Evolutionary conservation across 169 alveolate genomes (phyloP).

Genomic region (Babesia gibsoni): DNA sequence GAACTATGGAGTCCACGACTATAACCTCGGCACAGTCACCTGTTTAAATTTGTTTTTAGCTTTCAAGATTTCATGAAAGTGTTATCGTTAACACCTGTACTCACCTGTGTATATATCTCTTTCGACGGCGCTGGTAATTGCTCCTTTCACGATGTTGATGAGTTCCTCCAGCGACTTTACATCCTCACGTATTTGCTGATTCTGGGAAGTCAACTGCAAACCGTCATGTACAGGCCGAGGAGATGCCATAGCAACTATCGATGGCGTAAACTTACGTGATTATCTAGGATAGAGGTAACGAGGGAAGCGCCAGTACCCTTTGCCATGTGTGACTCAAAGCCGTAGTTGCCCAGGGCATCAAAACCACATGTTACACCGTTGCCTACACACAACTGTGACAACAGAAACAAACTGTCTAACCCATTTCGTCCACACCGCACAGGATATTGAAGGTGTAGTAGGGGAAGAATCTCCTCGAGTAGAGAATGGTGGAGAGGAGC

Average conservation of each 20-base stretch:
- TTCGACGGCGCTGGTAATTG: conserved; percentile 89
- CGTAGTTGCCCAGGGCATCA: conserved; percentile 92
- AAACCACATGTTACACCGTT: conserved; percentile 86
- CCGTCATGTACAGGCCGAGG: too few species aligned
- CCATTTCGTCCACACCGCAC: conserved; percentile 84
- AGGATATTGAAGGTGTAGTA: conserved; percentile 89
- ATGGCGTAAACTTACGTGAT: conserved; percentile 46
- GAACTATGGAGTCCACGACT: conserved; percentile 49
- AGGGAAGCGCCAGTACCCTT: conserved; percentile 89
- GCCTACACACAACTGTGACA: conserved; percentile 11
- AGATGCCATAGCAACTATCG: not conserved
- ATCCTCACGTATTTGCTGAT: conserved; percentile 35
- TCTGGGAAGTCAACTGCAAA: conserved; percentile 72
- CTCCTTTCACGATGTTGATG: conserved; percentile 86
- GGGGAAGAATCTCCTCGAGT: conserved; percentile 91
- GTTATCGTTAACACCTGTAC: not conserved
- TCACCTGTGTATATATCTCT: conserved; percentile 92
- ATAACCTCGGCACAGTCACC: conserved; percentile 66
- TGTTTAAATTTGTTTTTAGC: not conserved
- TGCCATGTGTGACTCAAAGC: conserved; percentile 82
- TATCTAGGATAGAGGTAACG: conserved; percentile 87
- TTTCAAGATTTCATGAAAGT: not conserved
- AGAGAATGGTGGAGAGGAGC: conserved; percentile 85
- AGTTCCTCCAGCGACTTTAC: conserved; percentile 69
- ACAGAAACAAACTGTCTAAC: conserved; percentile 13